Percentiles rank a stretch among this genome's conserved stretches.
Conservation (phyloP, 1,284 basidiomycete genomes). For the Sparassis latifolia region DNA sequence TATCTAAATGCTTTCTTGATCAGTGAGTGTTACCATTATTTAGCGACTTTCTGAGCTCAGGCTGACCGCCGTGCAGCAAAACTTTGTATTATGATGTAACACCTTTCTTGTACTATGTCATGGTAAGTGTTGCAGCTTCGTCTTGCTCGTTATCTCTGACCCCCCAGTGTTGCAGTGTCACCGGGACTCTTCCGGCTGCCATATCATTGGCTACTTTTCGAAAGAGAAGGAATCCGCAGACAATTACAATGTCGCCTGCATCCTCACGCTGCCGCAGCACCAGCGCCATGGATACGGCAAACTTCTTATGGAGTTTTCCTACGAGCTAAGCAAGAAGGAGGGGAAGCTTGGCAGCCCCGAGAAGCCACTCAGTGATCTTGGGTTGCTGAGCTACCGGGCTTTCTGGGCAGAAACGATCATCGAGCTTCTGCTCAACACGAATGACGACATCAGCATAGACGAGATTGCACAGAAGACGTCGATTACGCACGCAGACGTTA, state of each 20-base stretch:
- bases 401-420: conserved; percentile 99
- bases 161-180: conserved; percentile 46
- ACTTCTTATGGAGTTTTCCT: conserved; percentile 96
- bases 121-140: conserved; percentile 48
- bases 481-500: conserved; percentile 95
- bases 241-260: conserved; percentile 98
- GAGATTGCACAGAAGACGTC: conserved; percentile 95
- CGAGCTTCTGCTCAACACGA: conserved; percentile 74
- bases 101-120: conserved; percentile 98
- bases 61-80: conserved; percentile 57
- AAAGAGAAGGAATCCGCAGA: conserved; percentile 99
- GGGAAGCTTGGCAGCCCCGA: conserved; percentile 95
- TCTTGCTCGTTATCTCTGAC: conserved; percentile 3
- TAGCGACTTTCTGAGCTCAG: conserved; percentile 4
- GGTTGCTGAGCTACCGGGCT: conserved; percentile 88
- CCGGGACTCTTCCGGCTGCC: conserved; percentile 87
- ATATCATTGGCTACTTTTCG: conserved; percentile 97
- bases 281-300: conserved; percentile 96
- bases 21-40: conserved; percentile 47
- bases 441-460: conserved; percentile 86
- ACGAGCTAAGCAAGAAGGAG: conserved; percentile 96
- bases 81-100: conserved; percentile 99
- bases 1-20: conserved; percentile 98
- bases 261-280: conserved; percentile 95
- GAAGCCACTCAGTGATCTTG: conserved; percentile 95